A percentile compares a stretch with the other conserved stretches of the same genome.
These are phyloP conservation scores for Apiotrichum gracile DNA, from an alignment of 1,284 basidiomycete genomes.

Conservation along the genomic window DNA sequence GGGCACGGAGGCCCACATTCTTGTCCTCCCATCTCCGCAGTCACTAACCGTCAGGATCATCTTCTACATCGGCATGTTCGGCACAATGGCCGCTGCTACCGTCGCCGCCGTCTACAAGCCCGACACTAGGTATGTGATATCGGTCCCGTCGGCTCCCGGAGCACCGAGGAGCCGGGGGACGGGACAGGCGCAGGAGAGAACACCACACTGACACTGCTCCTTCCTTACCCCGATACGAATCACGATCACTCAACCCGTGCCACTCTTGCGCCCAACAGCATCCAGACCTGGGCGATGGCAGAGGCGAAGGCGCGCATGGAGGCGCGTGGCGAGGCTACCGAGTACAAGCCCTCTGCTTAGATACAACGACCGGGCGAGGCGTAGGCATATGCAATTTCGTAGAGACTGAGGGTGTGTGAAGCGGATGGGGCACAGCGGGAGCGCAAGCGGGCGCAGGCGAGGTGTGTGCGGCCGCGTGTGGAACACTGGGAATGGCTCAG, in stretches of 20 bases:
- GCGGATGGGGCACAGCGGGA: not conserved
- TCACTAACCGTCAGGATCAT: conserved; percentile 46
- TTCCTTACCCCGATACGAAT: not conserved
- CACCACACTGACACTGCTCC: not conserved
- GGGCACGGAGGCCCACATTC: no score
- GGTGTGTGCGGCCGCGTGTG: no score
- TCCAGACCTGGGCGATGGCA: conserved; percentile 81
- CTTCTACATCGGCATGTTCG: conserved; percentile 88
- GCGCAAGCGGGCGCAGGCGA: not conserved
- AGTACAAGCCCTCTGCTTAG: conserved; percentile 56
- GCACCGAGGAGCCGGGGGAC: no score
- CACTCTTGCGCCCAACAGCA: conserved; percentile 50
- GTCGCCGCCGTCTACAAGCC: conserved; percentile 89
- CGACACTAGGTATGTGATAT: conserved; percentile 75
- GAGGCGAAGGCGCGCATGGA: conserved; percentile 86
- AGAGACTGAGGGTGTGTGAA: not conserved
- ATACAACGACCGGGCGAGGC: not conserved
- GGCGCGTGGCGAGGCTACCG: conserved; percentile 73
- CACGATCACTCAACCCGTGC: not conserved
- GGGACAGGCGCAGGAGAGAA: no score
- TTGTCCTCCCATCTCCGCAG: no score
- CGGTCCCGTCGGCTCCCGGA: no score
- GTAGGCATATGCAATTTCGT: conserved; percentile 1
- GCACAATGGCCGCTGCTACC: conserved; percentile 69
- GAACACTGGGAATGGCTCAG: no score